A percentile compares a stretch with the other conserved stretches of the same genome.
Evolutionary conservation across 1,284 basidiomycete species (phyloP).

Genomic region (Fomitopsis schrenkii): DNA sequence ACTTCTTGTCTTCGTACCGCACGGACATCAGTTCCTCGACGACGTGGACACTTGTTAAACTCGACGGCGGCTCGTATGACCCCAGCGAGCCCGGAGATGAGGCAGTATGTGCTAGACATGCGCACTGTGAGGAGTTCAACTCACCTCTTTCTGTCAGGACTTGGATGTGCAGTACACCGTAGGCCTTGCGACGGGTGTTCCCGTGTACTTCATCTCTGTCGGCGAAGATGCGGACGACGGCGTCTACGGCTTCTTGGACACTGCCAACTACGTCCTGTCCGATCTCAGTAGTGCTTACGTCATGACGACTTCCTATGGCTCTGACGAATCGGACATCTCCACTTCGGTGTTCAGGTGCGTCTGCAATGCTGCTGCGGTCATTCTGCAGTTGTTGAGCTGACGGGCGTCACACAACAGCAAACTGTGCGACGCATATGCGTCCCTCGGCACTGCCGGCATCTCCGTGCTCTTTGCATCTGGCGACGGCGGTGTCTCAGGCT

Average conservation of each 20-base stretch:
- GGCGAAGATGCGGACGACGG: slow-evolving; percentile 29
- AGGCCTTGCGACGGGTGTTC: slow-evolving; percentile 16
- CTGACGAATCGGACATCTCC: slow-evolving; percentile 20
- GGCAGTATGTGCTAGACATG: slow-evolving; percentile 10
- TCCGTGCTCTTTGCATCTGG: slow-evolving; percentile 66
- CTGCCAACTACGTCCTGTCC: slow-evolving; percentile 25
- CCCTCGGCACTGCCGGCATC: slow-evolving; percentile 56
- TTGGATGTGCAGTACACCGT: slow-evolving; percentile 42
- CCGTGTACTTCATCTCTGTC: slow-evolving; percentile 39
- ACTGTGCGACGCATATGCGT: slow-evolving; percentile 58
- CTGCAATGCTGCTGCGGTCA: slow-evolving; percentile 12
- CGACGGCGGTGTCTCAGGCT: slow-evolving; percentile 60
- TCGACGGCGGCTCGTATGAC: slow-evolving; percentile 18
- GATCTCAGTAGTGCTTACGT: slow-evolving; percentile 40
- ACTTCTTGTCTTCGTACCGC: slow-evolving; percentile 45
- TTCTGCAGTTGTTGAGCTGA: background rate
- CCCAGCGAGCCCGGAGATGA: slow-evolving; percentile 12
- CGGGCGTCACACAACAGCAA: slow-evolving; percentile 9
- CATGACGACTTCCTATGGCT: slow-evolving; percentile 39
- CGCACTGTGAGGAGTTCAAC: background rate
- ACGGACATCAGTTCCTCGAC: slow-evolving; percentile 37
- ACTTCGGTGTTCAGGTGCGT: slow-evolving; percentile 50
- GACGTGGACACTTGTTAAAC: slow-evolving; percentile 5
- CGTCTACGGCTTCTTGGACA: slow-evolving; percentile 21
- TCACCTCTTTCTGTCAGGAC: slow-evolving; percentile 25